A percentile compares a stretch with the other conserved stretches of the same genome.
Conservation (phyloP, 2,329 filamentous ascomycete species). For the Didymellaceae sp. region DNA sequence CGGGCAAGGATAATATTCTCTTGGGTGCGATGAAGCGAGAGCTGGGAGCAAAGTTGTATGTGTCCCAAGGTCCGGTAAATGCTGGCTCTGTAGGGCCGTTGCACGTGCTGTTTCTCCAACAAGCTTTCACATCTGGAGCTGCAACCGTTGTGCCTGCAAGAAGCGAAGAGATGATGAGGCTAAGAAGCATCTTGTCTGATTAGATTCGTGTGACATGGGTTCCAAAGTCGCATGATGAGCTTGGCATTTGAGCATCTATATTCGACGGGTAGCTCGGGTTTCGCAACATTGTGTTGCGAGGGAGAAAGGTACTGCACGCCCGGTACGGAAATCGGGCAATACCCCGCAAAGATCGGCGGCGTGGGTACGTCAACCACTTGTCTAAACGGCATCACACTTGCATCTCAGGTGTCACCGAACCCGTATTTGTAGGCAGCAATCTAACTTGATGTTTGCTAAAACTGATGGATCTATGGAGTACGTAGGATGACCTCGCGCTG, state of each 20-base stretch:
- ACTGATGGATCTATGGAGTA: no score
- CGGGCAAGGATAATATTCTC: neutral
- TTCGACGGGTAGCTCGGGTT: neutral
- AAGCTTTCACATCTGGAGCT: neutral
- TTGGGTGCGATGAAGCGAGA: constrained; percentile 1
- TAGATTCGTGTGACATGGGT: no score
- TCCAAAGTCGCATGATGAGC: no score
- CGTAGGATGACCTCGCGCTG: no score
- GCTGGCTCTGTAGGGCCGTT: neutral
- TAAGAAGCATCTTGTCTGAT: neutral
- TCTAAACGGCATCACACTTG: no score
- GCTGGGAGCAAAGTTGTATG: constrained; percentile 3
- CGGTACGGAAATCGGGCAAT: neutral
- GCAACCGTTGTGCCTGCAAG: neutral
- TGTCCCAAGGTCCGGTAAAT: constrained; percentile 3
- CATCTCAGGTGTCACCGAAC: no score
- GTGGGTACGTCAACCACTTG: no score
- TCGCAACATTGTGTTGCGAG: constrained; percentile 6
- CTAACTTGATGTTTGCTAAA: no score
- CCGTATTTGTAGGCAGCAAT: no score
- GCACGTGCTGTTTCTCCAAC: constrained; percentile 11
- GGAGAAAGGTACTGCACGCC: neutral
- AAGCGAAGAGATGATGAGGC: no score
- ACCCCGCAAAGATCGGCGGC: constrained; percentile 15
- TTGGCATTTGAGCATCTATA: neutral